Conservation (phyloP, 768 basidiomycete species). For the Strobilomyces dryophilus region DNA sequence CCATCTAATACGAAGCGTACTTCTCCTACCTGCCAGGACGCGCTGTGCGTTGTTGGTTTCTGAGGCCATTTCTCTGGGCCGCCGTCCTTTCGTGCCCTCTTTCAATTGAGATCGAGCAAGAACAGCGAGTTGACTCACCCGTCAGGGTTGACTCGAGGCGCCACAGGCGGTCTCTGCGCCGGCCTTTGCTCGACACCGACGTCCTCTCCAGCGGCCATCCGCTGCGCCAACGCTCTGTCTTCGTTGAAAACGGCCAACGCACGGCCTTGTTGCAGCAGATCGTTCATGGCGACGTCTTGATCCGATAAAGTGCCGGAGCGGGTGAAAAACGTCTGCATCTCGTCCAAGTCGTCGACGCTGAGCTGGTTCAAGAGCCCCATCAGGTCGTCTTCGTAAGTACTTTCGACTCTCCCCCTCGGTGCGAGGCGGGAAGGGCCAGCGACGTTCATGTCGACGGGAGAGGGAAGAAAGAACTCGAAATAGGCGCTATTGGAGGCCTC, state of each 20-base stretch:
- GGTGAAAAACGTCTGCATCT: slow-evolving; percentile 9
- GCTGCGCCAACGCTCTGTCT: slow-evolving; percentile 22
- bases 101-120: background rate
- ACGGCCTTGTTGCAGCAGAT: slow-evolving; percentile 24
- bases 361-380: slow-evolving; percentile 18
- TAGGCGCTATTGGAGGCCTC: background rate
- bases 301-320: slow-evolving; percentile 16
- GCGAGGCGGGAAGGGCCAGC: slow-evolving; percentile 24
- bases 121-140: background rate
- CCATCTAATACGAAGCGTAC: background rate
- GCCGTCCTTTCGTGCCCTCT: slow-evolving; percentile 1
- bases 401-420: slow-evolving; percentile 15
- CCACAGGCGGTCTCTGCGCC: background rate
- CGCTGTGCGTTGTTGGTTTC: background rate
- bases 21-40: slow-evolving; percentile 11
- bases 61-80: background rate
- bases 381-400: slow-evolving; percentile 26
- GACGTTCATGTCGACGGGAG: slow-evolving; percentile 17
- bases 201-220: slow-evolving; percentile 12
- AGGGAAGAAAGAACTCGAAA: slow-evolving; percentile 9
- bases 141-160: background rate
- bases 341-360: slow-evolving; percentile 16
- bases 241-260: slow-evolving; percentile 12
- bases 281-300: slow-evolving; percentile 22
- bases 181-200: background rate